phyloP scores from a whole-genome alignment of 2,329 filamentous ascomycete species.

The Chaetoscypha palmicola region DNA sequence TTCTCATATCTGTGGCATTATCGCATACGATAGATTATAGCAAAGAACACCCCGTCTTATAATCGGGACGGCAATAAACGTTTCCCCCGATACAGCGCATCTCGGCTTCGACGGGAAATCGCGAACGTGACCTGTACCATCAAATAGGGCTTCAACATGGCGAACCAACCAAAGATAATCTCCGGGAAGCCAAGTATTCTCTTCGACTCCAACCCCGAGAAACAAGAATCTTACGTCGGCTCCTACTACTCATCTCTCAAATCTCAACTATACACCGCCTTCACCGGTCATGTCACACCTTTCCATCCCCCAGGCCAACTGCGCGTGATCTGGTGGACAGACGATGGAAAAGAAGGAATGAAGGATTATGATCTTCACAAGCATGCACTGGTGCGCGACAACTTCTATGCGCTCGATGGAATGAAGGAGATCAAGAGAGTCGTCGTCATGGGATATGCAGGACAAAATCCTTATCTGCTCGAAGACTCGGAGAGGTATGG shows the following conservation, averaged over 20 bases:
- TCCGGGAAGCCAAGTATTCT: slow-evolving; percentile 22
- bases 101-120: too few relatives aligned
- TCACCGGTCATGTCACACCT: slow-evolving; percentile 23
- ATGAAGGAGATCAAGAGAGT: slow-evolving; percentile 22
- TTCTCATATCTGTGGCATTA: too few relatives aligned
- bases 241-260: slow-evolving; percentile 22
- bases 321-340: slow-evolving; percentile 24
- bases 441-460: slow-evolving; percentile 23
- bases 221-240: slow-evolving; percentile 22
- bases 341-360: slow-evolving; percentile 20
- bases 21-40: too few relatives aligned
- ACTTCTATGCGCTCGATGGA: slow-evolving; percentile 19
- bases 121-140: not conserved
- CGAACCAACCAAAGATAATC: not conserved
- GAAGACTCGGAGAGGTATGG: slow-evolving; percentile 6
- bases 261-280: slow-evolving; percentile 19
- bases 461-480: slow-evolving; percentile 24
- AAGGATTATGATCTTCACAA: slow-evolving; percentile 25
- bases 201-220: slow-evolving; percentile 26
- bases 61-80: too few relatives aligned
- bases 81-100: too few relatives aligned
- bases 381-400: slow-evolving; percentile 19
- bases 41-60: too few relatives aligned
- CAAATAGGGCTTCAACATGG: not conserved
- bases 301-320: slow-evolving; percentile 20